Base-by-base conservation (phyloP, 805 yeast species). In the Tetrapisispora fleetii region DNA sequence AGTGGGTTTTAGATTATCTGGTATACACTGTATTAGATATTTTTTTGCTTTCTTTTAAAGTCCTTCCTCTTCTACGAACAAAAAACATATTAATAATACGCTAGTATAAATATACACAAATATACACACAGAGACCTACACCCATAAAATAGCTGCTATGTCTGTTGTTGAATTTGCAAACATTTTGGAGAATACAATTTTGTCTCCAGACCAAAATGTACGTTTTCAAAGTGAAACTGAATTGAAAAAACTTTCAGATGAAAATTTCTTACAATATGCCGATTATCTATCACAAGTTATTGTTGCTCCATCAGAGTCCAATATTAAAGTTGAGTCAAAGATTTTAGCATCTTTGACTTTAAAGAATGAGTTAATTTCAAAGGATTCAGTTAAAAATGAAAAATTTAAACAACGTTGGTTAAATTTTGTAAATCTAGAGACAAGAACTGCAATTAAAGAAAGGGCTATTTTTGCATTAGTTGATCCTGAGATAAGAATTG, bases 271-370 rank as follows among this genome's bases (percentile, higher is more conserved):
- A 40, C 81, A 80, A 57, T 91, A 82, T 64, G 69, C 89, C 58
- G 78, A 78, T 39, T 71, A 80, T 57, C 76, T 90, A 64, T 79
- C 86, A 37, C 78, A 79, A 53, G 85, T 84, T 22, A 73, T 93
- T 52, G 83, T 81, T 22, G 80, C 82, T 61, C 83, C 78, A 40
- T 62, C 70, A 8, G 78, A 77, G 48, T 40, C 28, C 17, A 32
- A 37, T 21, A 42, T 47, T 33, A 78, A 77, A 58, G 69, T 82
- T 6, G 96, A 91, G 68, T 93, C 89, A 43, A 77, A 98, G 61
- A 86, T 89, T 75, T 77, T 93, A 63, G 96, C 99, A 3, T 95
- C 93, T 39, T 72, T 91, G 53, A 84, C 84, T 19, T 72, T 88
- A 60, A 91, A 91, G 72, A 91, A 91, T 69, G 87, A 86, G 70